A percentile compares a stretch with the other conserved stretches of the same genome.
phyloP scores from a whole-genome alignment of 1,284 basidiomycete genomes.

The Cryptococcus sp. region DNA sequence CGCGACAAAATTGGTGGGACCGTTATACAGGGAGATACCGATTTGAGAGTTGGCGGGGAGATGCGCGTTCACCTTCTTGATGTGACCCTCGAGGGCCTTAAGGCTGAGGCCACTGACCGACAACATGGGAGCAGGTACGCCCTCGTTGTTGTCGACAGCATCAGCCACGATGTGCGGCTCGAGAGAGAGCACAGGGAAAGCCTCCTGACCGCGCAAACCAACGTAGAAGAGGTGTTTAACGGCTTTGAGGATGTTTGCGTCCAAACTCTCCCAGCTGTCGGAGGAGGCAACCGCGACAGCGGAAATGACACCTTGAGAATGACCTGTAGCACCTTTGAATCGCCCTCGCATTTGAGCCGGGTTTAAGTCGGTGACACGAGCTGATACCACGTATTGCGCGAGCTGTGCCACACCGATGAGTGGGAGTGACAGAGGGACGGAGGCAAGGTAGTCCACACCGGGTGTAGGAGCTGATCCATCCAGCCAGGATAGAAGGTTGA shows the following conservation, averaged over 20 bases:
- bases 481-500: conserved; percentile 85
- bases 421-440: conserved; percentile 91
- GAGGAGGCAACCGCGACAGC: conserved; percentile 86
- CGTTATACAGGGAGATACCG: conserved; percentile 86
- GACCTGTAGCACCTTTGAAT: conserved; percentile 86
- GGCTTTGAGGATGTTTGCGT: conserved; percentile 76
- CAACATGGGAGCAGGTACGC: conserved; percentile 90
- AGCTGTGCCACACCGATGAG: conserved; percentile 96
- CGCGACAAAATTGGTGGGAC: conserved; percentile 85
- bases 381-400: conserved; percentile 82
- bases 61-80: conserved; percentile 84
- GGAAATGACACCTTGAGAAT: conserved; percentile 94
- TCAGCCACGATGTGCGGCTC: conserved; percentile 87
- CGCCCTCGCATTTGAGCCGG: conserved; percentile 77
- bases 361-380: conserved; percentile 70
- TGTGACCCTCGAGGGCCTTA: conserved; percentile 76
- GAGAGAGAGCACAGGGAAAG: conserved; percentile 89
- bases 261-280: conserved; percentile 70
- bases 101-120: conserved; percentile 80
- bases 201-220: conserved; percentile 88
- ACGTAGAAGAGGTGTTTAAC: conserved; percentile 91
- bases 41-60: conserved; percentile 77
- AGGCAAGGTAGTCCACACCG: conserved; percentile 83
- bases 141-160: conserved; percentile 88
- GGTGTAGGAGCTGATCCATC: conserved; percentile 70